These are phyloP conservation scores for Bryoglossum gracile DNA, from an alignment of 495 filamentous ascomycete species.

Conservation along the genomic window DNA sequence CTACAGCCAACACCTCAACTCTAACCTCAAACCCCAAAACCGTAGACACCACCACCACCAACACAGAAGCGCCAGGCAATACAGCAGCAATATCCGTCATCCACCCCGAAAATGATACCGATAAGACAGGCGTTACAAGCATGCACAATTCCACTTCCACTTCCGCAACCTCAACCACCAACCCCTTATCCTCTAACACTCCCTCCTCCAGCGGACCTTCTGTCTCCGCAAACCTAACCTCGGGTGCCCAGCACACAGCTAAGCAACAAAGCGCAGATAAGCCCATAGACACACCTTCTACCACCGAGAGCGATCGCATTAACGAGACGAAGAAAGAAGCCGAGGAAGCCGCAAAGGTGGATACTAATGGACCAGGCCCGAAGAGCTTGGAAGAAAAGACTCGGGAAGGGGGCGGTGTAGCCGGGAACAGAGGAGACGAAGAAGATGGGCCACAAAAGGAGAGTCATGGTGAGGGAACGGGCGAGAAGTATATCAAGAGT, in stretches of 20 bases:
- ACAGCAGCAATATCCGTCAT: slow-evolving; percentile 4
- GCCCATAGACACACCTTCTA: slow-evolving; percentile 25
- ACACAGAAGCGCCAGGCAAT: not conserved
- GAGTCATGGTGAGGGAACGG: slow-evolving; percentile 39
- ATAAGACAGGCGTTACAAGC: slow-evolving; percentile 23
- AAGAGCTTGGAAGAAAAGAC: slow-evolving; percentile 5
- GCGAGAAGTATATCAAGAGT: slow-evolving; percentile 46
- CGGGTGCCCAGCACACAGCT: slow-evolving; percentile 9
- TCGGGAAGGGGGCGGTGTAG: slow-evolving; percentile 19
- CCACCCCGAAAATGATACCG: slow-evolving; percentile 18
- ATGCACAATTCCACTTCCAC: slow-evolving; percentile 9
- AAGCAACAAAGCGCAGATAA: slow-evolving; percentile 34
- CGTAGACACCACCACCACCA: not conserved
- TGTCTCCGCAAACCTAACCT: slow-evolving; percentile 14
- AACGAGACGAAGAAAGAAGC: slow-evolving; percentile 14
- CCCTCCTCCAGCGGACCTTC: not conserved
- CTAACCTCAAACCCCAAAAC: not conserved
- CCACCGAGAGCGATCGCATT: slow-evolving; percentile 1
- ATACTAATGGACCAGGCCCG: slow-evolving; percentile 8
- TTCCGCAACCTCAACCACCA: slow-evolving; percentile 8
- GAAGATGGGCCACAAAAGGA: slow-evolving; percentile 29
- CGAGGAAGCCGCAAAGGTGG: slow-evolving; percentile 7
- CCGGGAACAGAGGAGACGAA: slow-evolving; percentile 20
- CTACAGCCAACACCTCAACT: not conserved
- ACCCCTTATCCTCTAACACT: slow-evolving; percentile 19